phyloP scores from a whole-genome alignment of 2,329 filamentous ascomycete genomes.

The Emydomyces testavorans region DNA sequence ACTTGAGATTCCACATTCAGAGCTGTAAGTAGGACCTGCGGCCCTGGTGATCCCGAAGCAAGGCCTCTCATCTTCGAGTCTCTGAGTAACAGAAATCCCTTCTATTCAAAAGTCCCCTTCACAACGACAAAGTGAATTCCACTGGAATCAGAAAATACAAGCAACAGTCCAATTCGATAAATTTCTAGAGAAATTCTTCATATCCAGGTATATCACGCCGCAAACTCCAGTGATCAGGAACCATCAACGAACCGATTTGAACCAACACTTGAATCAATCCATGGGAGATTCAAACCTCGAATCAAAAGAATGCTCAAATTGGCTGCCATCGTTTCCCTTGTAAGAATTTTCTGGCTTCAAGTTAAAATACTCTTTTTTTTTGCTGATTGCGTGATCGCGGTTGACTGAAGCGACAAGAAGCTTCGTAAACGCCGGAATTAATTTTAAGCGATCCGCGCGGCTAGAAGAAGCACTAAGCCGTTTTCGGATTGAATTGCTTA shows the following conservation, averaged over 20 bases:
- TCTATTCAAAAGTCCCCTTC: not conserved
- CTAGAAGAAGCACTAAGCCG: not conserved
- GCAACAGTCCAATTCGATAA: too few relatives aligned
- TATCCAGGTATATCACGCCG: too few relatives aligned
- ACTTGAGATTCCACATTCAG: slow-evolving; percentile 38
- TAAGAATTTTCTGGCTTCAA: too few relatives aligned
- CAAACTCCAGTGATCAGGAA: too few relatives aligned
- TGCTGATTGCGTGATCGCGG: too few relatives aligned
- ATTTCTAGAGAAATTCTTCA: too few relatives aligned
- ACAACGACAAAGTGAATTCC: not conserved
- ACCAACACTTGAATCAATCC: not conserved
- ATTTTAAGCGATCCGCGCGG: slow-evolving; percentile 3
- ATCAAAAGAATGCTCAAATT: too few relatives aligned
- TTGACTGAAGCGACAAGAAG: too few relatives aligned
- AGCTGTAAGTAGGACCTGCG: slow-evolving; percentile 28
- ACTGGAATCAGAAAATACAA: not conserved
- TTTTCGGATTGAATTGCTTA: not conserved
- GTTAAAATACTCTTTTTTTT: too few relatives aligned
- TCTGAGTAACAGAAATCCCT: not conserved
- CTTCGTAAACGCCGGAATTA: not conserved
- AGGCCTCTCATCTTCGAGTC: slow-evolving; percentile 4
- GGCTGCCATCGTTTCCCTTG: too few relatives aligned
- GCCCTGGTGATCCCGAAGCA: not conserved
- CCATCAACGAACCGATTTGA: too few relatives aligned
- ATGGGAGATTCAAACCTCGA: too few relatives aligned